Conservation (phyloP, 140 eudicot species). For the Senecio squalidus region DNA sequence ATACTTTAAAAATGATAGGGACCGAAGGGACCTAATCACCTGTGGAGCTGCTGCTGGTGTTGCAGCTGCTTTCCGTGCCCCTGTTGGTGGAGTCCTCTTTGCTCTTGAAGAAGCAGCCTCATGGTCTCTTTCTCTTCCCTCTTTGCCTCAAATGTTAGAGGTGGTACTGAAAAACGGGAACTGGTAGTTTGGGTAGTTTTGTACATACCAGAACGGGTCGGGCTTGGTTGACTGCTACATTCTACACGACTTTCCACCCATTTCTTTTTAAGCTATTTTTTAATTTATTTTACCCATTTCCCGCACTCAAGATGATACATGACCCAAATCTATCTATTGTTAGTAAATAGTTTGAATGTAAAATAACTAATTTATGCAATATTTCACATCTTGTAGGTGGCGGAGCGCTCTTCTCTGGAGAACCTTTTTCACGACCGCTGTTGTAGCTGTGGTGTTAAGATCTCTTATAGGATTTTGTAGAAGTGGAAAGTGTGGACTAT, state of each 20-base stretch:
- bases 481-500: conserved; percentile 70
- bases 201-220: no score
- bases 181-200: no score
- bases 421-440: conserved; percentile 84
- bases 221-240: no score
- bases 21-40: conserved; percentile 85
- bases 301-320: background rate
- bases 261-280: background rate
- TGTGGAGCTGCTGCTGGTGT: conserved; percentile 99
- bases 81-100: conserved; percentile 96
- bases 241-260: background rate
- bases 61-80: conserved; percentile 97
- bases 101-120: conserved; percentile 98
- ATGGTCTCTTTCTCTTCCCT: conserved; percentile 44
- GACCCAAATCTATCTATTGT: background rate
- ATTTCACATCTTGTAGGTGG: conserved; percentile 55
- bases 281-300: background rate
- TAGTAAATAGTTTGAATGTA: background rate
- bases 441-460: conserved; percentile 81
- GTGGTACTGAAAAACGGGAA: background rate
- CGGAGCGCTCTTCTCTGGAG: conserved; percentile 95
- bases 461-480: conserved; percentile 59
- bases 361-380: background rate
- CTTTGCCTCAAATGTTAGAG: background rate
- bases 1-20: conserved; percentile 87